A percentile compares a stretch with the other conserved stretches of the same genome.
Evolutionary conservation across 2,329 filamentous ascomycete species (phyloP).

Genomic region (Waltergamsia citrina): DNA sequence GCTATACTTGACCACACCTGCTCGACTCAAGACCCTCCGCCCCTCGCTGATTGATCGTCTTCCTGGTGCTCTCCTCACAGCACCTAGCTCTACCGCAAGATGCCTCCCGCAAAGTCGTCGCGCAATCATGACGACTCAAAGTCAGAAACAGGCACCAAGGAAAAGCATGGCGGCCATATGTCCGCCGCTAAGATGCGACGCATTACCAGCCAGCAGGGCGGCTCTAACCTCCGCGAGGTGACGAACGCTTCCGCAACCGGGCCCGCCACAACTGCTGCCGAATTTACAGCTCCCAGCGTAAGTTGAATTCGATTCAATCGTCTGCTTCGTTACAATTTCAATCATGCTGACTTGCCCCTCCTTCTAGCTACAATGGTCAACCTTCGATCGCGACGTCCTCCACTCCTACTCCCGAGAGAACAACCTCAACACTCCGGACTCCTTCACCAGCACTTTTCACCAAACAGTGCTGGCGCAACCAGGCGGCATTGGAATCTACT

Average conservation of each 20-base stretch:
- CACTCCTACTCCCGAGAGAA: constrained; percentile 70
- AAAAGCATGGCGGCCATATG: constrained; percentile 34
- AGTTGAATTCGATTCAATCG: constrained; percentile 10
- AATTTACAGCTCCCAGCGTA: constrained; percentile 23
- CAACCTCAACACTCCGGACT: constrained; percentile 58
- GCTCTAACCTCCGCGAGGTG: constrained; percentile 33
- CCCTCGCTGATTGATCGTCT: not conserved
- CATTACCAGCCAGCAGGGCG: constrained; percentile 40
- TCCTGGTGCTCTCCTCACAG: not conserved
- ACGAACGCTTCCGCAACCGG: constrained; percentile 24
- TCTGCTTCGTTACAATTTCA: constrained; percentile 2
- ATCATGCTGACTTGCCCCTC: constrained; percentile 3
- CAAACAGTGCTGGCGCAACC: constrained; percentile 52
- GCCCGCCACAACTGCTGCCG: constrained; percentile 19
- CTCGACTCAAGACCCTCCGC: not conserved
- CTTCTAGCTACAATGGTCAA: constrained; percentile 52
- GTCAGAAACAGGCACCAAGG: constrained; percentile 29
- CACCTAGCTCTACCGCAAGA: constrained; percentile 13
- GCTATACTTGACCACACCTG: not conserved
- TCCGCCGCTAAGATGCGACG: constrained; percentile 46
- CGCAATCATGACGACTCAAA: constrained; percentile 38
- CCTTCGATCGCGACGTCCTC: constrained; percentile 57
- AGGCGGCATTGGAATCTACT: constrained; percentile 58
- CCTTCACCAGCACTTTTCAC: constrained; percentile 57
- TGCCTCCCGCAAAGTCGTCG: constrained; percentile 37